These are phyloP conservation scores for Clohesyomyces aquaticus DNA, from an alignment of 495 filamentous ascomycete genomes.

Conservation along the genomic window DNA sequence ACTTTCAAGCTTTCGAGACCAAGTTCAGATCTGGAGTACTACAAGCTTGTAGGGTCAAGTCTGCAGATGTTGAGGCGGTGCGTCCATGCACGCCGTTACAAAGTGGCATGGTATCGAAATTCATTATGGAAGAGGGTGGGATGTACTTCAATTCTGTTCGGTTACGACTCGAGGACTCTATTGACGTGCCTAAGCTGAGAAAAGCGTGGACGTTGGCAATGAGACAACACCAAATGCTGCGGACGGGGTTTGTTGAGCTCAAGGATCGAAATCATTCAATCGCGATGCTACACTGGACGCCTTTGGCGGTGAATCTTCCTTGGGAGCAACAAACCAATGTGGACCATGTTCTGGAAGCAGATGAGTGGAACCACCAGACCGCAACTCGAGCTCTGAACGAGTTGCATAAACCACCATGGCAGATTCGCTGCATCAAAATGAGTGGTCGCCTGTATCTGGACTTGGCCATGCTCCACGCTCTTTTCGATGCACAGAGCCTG, in stretches of 20 bases:
- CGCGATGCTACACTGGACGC: conserved; percentile 65
- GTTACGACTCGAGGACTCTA: conserved; percentile 47
- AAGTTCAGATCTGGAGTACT: conserved; percentile 43
- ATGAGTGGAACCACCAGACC: conserved; percentile 26
- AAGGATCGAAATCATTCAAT: conserved; percentile 55
- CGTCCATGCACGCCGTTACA: conserved; percentile 69
- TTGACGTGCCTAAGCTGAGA: conserved; percentile 20
- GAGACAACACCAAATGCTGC: conserved; percentile 45
- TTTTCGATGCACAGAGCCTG: conserved; percentile 78
- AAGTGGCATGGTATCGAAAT: conserved; percentile 58
- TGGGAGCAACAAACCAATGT: conserved; percentile 46
- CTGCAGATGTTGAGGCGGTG: conserved; percentile 49
- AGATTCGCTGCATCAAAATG: conserved; percentile 47
- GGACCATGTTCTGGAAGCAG: conserved; percentile 16
- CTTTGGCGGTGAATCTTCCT: conserved; percentile 46
- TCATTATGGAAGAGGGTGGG: conserved; percentile 46
- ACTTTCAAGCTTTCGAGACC: conserved; percentile 52
- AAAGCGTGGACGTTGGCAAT: conserved; percentile 42
- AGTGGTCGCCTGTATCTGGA: conserved; percentile 44
- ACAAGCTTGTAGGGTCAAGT: conserved; percentile 9
- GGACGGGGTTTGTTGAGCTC: conserved; percentile 46
- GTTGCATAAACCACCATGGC: conserved; percentile 56
- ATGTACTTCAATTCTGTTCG: conserved; percentile 66
- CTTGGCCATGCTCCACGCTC: conserved; percentile 69
- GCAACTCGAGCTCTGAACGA: conserved; percentile 35